Base-by-base conservation (phyloP, 2,329 filamentous ascomycete species). In the Akanthomyces muscarius region DNA sequence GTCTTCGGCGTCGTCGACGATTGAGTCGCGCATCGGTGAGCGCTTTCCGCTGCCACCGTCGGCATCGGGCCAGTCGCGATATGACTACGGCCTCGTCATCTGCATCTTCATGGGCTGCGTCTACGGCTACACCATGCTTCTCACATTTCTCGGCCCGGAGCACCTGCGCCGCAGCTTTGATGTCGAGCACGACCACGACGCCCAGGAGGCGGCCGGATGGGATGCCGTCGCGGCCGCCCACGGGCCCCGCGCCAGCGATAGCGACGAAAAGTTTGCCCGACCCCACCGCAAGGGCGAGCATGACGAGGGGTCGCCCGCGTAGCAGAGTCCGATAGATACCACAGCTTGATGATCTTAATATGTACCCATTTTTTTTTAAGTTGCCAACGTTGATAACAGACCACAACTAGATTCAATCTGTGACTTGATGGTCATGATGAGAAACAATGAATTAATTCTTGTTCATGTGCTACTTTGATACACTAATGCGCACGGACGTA, bases 41-140 rank as follows among this genome's bases (percentile, higher is more conserved):
- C 78, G 80, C 1, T 95, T 91, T 73, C 90, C 90, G 0, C 80
- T 96, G 3, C 80, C 86, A 0, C 77, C 84, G 0, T 83, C 81
- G 1, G 73, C 80, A 21, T 72, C 75, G 1, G 81, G 77, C 0
- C 73, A 76, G 38, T 73, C 76, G 53, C 79, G 89, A 3, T 91
- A 89, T 73, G 78, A 91, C 64, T 96, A 96, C 68, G 91, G 91
- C 45, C 88, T 88, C 68, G 91, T 96, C 11, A 94, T 96, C 66
- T 91, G 88, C 71, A 95, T 96, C 71, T 96, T 97, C 76, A 92
- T 97, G 89, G 92, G 83, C 1, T 92, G 89, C 68, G 91, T 96
- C 1, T 96, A 84, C 68, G 81, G 71, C 30, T 87, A 86, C 64
- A 78, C 84, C n/a, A 80, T 87, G 44, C 1, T 86, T 6, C 71